Evolutionary conservation across 1,284 basidiomycete genomes (phyloP).

Genomic region (Pyrrhoderma noxium): DNA sequence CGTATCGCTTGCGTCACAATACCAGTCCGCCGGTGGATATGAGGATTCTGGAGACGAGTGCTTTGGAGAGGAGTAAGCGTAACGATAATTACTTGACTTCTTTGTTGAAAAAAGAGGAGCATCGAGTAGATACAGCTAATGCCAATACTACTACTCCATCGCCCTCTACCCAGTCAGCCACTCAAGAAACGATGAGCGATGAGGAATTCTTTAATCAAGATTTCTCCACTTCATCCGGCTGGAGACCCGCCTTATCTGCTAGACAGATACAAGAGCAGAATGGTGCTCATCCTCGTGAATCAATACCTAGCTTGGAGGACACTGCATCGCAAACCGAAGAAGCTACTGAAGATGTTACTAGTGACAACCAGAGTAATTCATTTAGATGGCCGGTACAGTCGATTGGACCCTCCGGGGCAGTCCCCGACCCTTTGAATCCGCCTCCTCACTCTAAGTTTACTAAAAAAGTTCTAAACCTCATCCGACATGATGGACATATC

Average conservation of each 20-base stretch:
- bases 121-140: not conserved
- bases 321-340: too few species aligned
- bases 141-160: too few species aligned
- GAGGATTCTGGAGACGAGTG: conserved; percentile 8
- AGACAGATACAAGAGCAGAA: too few species aligned
- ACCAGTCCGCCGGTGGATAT: conserved; percentile 10
- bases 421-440: not conserved
- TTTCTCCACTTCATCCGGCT: too few species aligned
- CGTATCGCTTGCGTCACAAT: conserved; percentile 7
- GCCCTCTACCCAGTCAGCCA: not conserved
- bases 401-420: not conserved
- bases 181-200: conserved; percentile 3
- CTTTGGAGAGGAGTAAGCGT: conserved; percentile 6
- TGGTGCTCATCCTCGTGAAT: too few species aligned
- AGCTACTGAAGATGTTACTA: too few species aligned
- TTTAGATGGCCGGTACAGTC: too few species aligned
- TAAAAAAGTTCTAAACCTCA: conserved; percentile 1
- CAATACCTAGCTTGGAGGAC: too few species aligned
- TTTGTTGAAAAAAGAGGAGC: not conserved
- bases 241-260: too few species aligned
- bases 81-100: not conserved
- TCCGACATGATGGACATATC: conserved; percentile 15
- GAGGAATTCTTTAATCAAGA: conserved; percentile 6
- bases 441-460: not conserved
- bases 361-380: too few species aligned